Base-by-base conservation (phyloP, 2,329 filamentous ascomycete genomes). In the Calycina marina region DNA sequence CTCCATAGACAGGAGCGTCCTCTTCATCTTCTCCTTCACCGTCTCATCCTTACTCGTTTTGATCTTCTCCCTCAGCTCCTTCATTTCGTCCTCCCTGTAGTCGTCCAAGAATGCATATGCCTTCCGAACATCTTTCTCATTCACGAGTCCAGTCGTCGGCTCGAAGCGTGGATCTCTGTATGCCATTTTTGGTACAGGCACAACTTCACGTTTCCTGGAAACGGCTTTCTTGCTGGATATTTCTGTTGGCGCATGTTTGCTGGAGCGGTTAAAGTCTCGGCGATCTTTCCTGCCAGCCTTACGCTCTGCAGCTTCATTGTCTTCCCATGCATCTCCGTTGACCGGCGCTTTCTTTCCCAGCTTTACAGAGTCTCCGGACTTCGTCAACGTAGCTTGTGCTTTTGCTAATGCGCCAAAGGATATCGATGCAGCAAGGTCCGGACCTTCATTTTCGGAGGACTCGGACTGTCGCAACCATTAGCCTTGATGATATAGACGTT, bases 381-480 rank as follows among this genome's bases (percentile, higher is more conserved):
- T 41, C 36, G 38, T 51, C 32, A 93, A 57, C 0, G 73, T 69
- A 24, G 76, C 76, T 59, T 93, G 83, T 1, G 85, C 86, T 62
- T 83, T 82, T 42, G 82, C 83, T 25, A 94, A 64, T n/a, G 82
- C 81, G 40, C 85, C 86, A 49, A 96, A 94, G 14, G 85, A 90
- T 42, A 94, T 72, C 39, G 65, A 62, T 6, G 69, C 60, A 27
- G 65, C 57, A 29, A 49, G 46, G 25, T 46, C 41, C 4, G 37
- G 30, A 15, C 25, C 31, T 35, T 43, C 41, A 18, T 41, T 32
- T 10, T 42, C 38, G 4, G 45, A 41, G 17, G 33, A 36, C 14
- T 31, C 35, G 9, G 39, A 39, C 39, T 45, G 15, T 17, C 42
- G 32, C 31, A 25, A 14, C 11, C 30, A 14, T 32, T 8, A 26